Conservation (phyloP, 305 asterid genomes). For the Fraxinus sp. region DNA sequence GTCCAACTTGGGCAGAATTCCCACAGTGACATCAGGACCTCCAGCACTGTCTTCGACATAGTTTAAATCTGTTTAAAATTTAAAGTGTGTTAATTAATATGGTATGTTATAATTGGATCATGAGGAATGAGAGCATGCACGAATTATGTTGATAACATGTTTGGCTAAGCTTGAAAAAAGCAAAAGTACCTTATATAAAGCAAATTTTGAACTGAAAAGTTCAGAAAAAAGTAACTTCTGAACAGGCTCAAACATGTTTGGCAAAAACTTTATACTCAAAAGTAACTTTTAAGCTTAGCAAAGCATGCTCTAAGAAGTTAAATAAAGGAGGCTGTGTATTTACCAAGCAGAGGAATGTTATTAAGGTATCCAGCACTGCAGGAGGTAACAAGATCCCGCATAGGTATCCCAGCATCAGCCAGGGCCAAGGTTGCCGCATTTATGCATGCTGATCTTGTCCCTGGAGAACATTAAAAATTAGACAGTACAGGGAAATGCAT, state of each 20-base stretch:
- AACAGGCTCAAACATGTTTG: not conserved
- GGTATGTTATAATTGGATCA: not conserved
- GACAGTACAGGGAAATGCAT: not conserved
- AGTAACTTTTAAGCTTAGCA: not conserved
- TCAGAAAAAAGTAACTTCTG: not conserved
- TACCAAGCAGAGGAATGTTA: slow-evolving; percentile 85
- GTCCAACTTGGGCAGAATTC: slow-evolving; percentile 83
- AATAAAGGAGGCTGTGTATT: slow-evolving; percentile 12
- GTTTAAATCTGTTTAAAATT: slow-evolving; percentile 62
- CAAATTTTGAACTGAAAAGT: not conserved
- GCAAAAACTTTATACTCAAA: not conserved
- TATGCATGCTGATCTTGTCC: slow-evolving; percentile 98
- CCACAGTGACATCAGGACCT: slow-evolving; percentile 96
- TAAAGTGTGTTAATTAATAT: slow-evolving; percentile 6
- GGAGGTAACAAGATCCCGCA: slow-evolving; percentile 92
- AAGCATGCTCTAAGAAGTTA: not conserved
- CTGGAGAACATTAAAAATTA: slow-evolving; percentile 36
- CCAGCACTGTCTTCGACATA: slow-evolving; percentile 96
- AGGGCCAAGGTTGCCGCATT: slow-evolving; percentile 98
- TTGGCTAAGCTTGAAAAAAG: not conserved
- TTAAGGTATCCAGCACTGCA: slow-evolving; percentile 87
- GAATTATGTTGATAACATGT: not conserved
- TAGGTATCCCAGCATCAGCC: slow-evolving; percentile 98
- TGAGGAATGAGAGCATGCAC: slow-evolving; percentile 1
- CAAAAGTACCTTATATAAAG: not conserved